Evolutionary conservation across 768 basidiomycete genomes (phyloP), one percentile per base, ranked within the genome.

Genomic region (Phaeotremella fagi): DNA sequence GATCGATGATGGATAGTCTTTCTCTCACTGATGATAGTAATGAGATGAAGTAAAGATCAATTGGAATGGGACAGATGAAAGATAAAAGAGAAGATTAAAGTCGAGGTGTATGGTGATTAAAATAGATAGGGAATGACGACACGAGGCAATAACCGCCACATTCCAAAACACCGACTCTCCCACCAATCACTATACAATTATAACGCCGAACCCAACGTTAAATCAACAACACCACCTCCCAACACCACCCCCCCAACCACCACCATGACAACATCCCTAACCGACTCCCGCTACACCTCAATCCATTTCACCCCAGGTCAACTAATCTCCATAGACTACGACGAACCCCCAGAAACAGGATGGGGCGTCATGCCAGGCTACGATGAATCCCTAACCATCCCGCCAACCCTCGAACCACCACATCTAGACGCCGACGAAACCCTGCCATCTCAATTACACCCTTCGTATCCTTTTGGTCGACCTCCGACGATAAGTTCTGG

Each of bases 291-390:
- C 4, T 70, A 51, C 54, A 67, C 62, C 46, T 66, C 63, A 0
- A 43, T 70, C 11, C 68, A 67, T 33, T 63, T 60, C 45, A 65
- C 63, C 1, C 23, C 53, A 12, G 54, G 54, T 9, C 61, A 64
- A 38, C 58, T 66, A 15, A 38, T 48, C 1, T 60, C 65, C 2
- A 46, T 70, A 3, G 42, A 44, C 22, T 58, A 67, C 46, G 68
- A 70, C 29, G 60, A 64, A 15, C 59, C 59, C 3, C 65, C 68
- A 5, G 65, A 70, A 54, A 64, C 64, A 45, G 68, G 68, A 25
- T 70, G 68, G 68, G 54, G 53, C 29, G 65, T 70, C 11, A 70
- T 70, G 68, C 68, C 68, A 26, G 68, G 68, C 15, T 70, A 52
- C 52, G 68, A 70, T 45, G 60, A 70, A 27, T 50, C 68, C 2